Conservation (phyloP, 2,329 filamentous ascomycete species). For the Fusarium sp. region DNA sequence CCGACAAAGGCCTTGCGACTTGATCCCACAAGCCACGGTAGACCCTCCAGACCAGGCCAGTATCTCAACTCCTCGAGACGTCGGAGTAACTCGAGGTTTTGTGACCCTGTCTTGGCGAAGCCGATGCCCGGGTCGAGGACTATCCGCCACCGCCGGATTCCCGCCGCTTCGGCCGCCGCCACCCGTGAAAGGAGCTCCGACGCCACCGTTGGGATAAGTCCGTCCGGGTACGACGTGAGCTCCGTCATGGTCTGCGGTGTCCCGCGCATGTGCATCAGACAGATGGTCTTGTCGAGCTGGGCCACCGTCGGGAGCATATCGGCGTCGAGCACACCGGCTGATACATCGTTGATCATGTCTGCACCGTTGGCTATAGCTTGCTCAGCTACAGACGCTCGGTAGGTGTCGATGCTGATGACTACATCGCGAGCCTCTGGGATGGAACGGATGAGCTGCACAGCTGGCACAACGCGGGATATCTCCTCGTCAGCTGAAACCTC, state of each 20-base stretch:
- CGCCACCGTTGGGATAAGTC: constrained; percentile 73
- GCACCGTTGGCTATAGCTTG: constrained; percentile 82
- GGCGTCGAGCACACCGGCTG: constrained; percentile 81
- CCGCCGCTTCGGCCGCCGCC: constrained; percentile 79
- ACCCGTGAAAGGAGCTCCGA: constrained; percentile 78
- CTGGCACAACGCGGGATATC: constrained; percentile 79
- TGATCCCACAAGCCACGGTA: constrained; percentile 91
- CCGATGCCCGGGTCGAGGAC: constrained; percentile 94
- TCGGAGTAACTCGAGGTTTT: constrained; percentile 85
- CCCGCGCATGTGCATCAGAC: constrained; percentile 94
- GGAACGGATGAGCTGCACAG: constrained; percentile 78
- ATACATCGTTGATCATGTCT: constrained; percentile 95
- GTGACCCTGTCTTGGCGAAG: constrained; percentile 85
- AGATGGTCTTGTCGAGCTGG: constrained; percentile 80
- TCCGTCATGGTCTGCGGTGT: constrained; percentile 84
- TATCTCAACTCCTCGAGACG: constrained; percentile 72
- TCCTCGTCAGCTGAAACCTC: constrained; percentile 81
- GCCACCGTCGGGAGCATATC: constrained; percentile 87
- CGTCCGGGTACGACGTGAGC: constrained; percentile 75
- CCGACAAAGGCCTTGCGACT: constrained; percentile 94
- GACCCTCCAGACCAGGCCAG: constrained; percentile 72
- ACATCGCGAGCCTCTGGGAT: constrained; percentile 71
- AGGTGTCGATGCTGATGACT: constrained; percentile 93
- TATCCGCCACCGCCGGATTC: constrained; percentile 92
- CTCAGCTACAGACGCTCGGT: constrained; percentile 84